Conservation (phyloP, 345 rosid genomes). For the Rhizophora mangle region DNA sequence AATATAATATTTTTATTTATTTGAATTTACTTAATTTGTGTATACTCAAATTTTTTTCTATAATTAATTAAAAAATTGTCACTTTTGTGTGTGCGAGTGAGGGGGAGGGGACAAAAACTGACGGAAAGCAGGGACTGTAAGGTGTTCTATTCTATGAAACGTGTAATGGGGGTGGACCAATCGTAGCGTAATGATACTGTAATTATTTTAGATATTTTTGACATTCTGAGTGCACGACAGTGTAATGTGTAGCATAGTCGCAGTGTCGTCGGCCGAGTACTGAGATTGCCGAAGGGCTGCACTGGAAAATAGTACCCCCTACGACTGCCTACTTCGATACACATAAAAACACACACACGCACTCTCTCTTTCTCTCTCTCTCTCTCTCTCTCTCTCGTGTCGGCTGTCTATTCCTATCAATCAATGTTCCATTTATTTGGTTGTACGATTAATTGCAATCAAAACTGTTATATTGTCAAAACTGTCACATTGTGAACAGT, state of each 20-base stretch:
- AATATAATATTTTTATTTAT: no score
- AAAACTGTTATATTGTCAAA: no score
- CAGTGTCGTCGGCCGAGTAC: neutral
- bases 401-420: neutral
- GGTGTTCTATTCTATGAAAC: slow-evolving; percentile 25
- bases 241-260: neutral
- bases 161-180: slow-evolving; percentile 31
- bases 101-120: slow-evolving; percentile 24
- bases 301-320: neutral
- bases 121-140: slow-evolving; percentile 25
- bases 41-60: no score
- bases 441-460: no score
- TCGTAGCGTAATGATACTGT: slow-evolving; percentile 54
- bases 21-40: no score
- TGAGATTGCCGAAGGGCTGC: neutral
- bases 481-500: no score
- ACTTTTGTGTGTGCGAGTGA: neutral
- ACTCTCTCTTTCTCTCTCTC: neutral
- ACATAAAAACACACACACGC: neutral
- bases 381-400: neutral
- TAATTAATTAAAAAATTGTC: no score
- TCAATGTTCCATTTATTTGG: no score
- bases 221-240: slow-evolving; percentile 30
- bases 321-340: neutral
- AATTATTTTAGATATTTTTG: slow-evolving; percentile 34